Conservation (phyloP, 2,329 filamentous ascomycete genomes). For the Xylaria sp. region DNA sequence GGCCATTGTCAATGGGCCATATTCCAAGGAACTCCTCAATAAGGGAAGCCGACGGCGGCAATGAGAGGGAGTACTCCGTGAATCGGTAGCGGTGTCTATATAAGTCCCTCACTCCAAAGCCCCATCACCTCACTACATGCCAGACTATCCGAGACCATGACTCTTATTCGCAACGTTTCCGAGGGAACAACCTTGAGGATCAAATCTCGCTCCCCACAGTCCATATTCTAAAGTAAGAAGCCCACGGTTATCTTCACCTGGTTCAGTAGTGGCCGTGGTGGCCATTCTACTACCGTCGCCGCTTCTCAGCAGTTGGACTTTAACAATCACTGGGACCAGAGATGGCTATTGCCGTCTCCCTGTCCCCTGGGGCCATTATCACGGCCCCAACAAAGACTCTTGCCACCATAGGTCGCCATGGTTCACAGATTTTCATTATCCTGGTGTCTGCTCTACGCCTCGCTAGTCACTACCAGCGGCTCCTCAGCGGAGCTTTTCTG, state of each 20-base stretch:
- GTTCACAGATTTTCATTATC: slow-evolving; percentile 49
- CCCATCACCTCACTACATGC: slow-evolving; percentile 9
- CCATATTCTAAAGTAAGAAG: neutral
- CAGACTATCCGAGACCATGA: slow-evolving; percentile 18
- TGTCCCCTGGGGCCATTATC: slow-evolving; percentile 52
- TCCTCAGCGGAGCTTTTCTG: slow-evolving; percentile 49
- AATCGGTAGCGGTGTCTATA: neutral
- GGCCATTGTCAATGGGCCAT: slow-evolving; percentile 3
- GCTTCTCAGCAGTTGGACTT: neutral
- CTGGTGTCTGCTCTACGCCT: slow-evolving; percentile 52
- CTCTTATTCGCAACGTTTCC: slow-evolving; percentile 4
- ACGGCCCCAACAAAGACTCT: slow-evolving; percentile 54
- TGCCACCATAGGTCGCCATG: slow-evolving; percentile 45
- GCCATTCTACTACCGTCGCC: neutral
- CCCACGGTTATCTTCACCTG: neutral
- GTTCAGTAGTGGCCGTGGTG: neutral
- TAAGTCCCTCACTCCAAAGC: slow-evolving; percentile 4
- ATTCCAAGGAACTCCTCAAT: neutral
- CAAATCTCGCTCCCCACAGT: slow-evolving; percentile 1
- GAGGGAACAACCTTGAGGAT: slow-evolving; percentile 2
- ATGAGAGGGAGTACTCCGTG: neutral
- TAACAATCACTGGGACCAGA: neutral
- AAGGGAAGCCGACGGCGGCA: neutral
- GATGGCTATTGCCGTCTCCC: slow-evolving; percentile 28
- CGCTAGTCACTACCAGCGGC: slow-evolving; percentile 51